Conservation (phyloP, 2,329 filamentous ascomycete species). For the Venturia effusa region DNA sequence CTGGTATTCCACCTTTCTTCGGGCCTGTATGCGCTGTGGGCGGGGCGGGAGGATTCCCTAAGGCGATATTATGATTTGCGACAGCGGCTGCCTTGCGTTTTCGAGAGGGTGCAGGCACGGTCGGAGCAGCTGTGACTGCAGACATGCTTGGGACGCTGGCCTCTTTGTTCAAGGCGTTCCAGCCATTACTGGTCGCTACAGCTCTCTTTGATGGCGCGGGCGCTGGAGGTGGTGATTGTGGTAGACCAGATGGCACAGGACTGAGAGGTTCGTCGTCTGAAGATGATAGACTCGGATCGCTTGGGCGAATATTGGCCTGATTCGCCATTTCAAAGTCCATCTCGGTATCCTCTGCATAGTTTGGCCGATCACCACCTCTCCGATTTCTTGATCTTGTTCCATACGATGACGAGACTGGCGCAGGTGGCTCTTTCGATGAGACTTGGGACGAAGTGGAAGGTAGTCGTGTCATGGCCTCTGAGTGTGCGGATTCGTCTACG, state of each 20-base stretch:
- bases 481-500: constrained; percentile 8
- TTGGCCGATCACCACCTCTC: constrained; percentile 66
- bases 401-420: constrained; percentile 38
- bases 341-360: constrained; percentile 94
- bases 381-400: constrained; percentile 91
- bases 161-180: constrained; percentile 22
- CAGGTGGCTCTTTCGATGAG: constrained; percentile 3
- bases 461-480: constrained; percentile 8
- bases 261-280: neutral
- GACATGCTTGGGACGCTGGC: constrained; percentile 47
- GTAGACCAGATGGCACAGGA: neutral
- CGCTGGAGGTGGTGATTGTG: neutral
- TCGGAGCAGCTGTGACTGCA: constrained; percentile 43
- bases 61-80: constrained; percentile 10
- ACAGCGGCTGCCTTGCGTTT: constrained; percentile 15
- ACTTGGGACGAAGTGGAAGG: constrained; percentile 10
- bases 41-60: constrained; percentile 18
- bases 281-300: constrained; percentile 14
- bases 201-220: neutral
- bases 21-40: constrained; percentile 7
- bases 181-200: constrained; percentile 4
- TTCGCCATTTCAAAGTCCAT: constrained; percentile 68
- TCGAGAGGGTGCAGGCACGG: constrained; percentile 39
- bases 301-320: constrained; percentile 44
- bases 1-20: neutral